phyloP scores from a whole-genome alignment of 768 basidiomycete genomes.

The Pisolithus sp. region DNA sequence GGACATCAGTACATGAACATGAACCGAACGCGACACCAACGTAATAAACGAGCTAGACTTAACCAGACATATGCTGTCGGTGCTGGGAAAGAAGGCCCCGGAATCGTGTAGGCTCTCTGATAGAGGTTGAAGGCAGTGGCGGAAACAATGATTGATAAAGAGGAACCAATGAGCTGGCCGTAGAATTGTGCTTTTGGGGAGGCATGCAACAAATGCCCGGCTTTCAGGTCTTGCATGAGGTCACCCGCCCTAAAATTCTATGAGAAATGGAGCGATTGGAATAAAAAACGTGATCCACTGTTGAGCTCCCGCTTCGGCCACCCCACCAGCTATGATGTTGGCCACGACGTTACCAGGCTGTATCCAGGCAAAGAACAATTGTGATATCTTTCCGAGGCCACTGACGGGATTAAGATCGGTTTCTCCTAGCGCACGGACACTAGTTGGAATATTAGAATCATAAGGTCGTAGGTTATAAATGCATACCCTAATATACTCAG shows the following conservation, averaged over 20 bases:
- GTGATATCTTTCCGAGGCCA: slow-evolving; percentile 91
- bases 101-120: slow-evolving; percentile 80
- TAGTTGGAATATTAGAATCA: slow-evolving; percentile 23
- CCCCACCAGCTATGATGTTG: slow-evolving; percentile 94
- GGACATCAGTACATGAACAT: slow-evolving; percentile 1
- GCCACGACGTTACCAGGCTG: slow-evolving; percentile 96
- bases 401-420: slow-evolving; percentile 92
- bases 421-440: slow-evolving; percentile 91
- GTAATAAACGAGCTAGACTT: slow-evolving; percentile 65
- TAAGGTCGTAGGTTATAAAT: background rate
- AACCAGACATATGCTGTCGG: slow-evolving; percentile 96
- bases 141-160: slow-evolving; percentile 83
- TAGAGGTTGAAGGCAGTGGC: slow-evolving; percentile 85
- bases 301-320: slow-evolving; percentile 93
- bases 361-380: slow-evolving; percentile 89
- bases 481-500: slow-evolving; percentile 83
- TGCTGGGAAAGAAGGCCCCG: slow-evolving; percentile 91
- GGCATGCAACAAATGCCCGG: slow-evolving; percentile 86
- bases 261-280: background rate
- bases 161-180: slow-evolving; percentile 87
- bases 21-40: slow-evolving; percentile 36
- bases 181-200: slow-evolving; percentile 94
- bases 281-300: slow-evolving; percentile 46
- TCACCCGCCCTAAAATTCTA: slow-evolving; percentile 70
- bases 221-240: slow-evolving; percentile 98